These are phyloP conservation scores for Colletotrichum navitas DNA, from an alignment of 2,329 filamentous ascomycete species.

Conservation along the genomic window DNA sequence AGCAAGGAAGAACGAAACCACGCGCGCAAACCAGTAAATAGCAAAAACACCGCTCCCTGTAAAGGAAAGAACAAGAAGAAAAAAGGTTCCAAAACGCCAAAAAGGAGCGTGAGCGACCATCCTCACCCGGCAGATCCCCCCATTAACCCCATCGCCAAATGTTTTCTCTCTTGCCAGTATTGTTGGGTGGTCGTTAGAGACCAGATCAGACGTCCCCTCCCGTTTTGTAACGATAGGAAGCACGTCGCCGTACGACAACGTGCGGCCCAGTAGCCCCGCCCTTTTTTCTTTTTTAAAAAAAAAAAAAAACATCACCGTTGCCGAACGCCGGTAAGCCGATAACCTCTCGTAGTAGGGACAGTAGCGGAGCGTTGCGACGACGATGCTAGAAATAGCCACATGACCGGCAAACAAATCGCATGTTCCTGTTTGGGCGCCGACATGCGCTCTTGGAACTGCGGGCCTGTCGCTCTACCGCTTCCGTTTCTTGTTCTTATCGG, in stretches of 20 bases:
- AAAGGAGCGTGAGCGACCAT: constrained; percentile 42
- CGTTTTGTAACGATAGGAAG: background rate
- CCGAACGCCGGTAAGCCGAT: constrained; percentile 21
- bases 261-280: constrained; percentile 7
- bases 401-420: background rate
- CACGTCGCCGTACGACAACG: constrained; percentile 2
- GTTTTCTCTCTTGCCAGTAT: constrained; percentile 29
- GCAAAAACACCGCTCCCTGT: constrained; percentile 40
- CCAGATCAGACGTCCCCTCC: constrained; percentile 28
- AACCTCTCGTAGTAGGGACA: constrained; percentile 24
- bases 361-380: constrained; percentile 11
- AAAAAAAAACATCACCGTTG: background rate
- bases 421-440: background rate
- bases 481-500: constrained; percentile 73
- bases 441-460: background rate
- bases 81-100: constrained; percentile 38
- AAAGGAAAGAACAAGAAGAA: background rate
- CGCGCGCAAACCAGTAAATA: constrained; percentile 28
- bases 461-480: constrained; percentile 61
- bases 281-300: background rate
- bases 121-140: constrained; percentile 32
- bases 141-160: constrained; percentile 25
- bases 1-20: constrained; percentile 9
- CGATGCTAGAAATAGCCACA: background rate
- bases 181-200: constrained; percentile 28